Evolutionary conservation across 768 basidiomycete species (phyloP), one percentile per base, ranked within the genome.

Genomic region (Coprinopsis sp.): DNA sequence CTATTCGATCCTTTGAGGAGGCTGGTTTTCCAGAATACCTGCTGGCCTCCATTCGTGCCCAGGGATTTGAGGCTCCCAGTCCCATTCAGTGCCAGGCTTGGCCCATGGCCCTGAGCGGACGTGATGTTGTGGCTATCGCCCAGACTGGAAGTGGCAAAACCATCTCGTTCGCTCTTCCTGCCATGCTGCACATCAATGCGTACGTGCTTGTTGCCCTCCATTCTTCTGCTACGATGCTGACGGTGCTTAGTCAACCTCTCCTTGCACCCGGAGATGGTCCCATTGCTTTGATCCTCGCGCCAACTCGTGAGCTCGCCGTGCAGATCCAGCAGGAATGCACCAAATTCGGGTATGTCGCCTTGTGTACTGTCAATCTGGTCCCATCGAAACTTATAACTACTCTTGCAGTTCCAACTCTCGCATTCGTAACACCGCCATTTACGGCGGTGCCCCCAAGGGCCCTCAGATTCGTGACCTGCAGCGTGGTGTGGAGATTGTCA

Each of bases 161-260:
- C 6, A 97, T 99, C 47, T 82, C 94, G 8, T 99, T 99, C 64
- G 95, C 96, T 46, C 83, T 99, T 36, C 96, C 96, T 31, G 95
- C 96, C 40, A 99, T 98, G 95, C 76, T 99, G 27, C 96, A 99
- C 69, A 99, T 99, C 72, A 99, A 98, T 78, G 96, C 96, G 89
- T 91, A 60, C 54, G 88, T 73, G 52, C 40, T 24, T 61, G 31
- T 29, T 42, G 23, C 22, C 19, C 16, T 24, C 18, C 33, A 31
- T 42, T 54, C 25, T 47, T 49, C 38, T 27, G 41, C 25, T 40
- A 4, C 18, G 21, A 13, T 24, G 19, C 36, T 41, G 21, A 33
- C 45, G 8, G 40, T 45, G 30, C 10, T 8, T 57, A 91, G 90
- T 36, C 96, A 99, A 77, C 90, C 96, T 5, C 76, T 99, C 31